A percentile compares a stretch with the other conserved stretches of the same genome.
Conservation (phyloP, 2,329 filamentous ascomycete genomes). For the Xylariaceae sp. region DNA sequence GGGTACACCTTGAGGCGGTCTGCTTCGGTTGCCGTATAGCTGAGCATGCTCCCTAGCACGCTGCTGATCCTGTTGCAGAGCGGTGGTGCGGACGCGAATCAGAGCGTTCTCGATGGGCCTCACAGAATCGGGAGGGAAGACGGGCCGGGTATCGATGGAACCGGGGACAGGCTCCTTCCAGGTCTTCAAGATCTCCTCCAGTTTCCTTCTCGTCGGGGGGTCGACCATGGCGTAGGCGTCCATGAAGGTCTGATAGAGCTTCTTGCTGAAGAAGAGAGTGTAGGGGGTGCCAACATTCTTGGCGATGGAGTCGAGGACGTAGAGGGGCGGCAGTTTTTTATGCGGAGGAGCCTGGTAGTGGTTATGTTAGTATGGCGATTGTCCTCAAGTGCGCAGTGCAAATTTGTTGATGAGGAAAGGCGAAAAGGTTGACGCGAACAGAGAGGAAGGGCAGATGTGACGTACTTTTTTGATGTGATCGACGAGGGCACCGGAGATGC, state of each 20-base stretch:
- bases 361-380: conserved; percentile 35
- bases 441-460: conserved; percentile 21
- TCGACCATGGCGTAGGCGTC: conserved; percentile 91
- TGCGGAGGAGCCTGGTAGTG: conserved; percentile 69
- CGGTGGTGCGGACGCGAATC: conserved; percentile 69
- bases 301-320: conserved; percentile 95
- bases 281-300: conserved; percentile 99
- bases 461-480: conserved; percentile 94
- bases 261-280: conserved; percentile 88
- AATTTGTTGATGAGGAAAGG: background rate
- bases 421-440: background rate
- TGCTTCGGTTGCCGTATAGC: conserved; percentile 44
- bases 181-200: conserved; percentile 96
- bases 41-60: conserved; percentile 54
- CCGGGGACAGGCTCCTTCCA: conserved; percentile 97
- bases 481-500: conserved; percentile 84
- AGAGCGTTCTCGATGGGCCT: conserved; percentile 90
- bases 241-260: conserved; percentile 94
- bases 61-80: conserved; percentile 56
- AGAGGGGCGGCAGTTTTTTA: conserved; percentile 91
- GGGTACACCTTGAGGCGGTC: conserved; percentile 47
- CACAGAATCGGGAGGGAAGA: conserved; percentile 84
- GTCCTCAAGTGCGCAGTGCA: conserved; percentile 3
- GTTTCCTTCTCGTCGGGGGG: conserved; percentile 73
- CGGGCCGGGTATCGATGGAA: conserved; percentile 85